Evolutionary conservation across 78 protist species (phyloP).

Genomic region (slime mould (Dictyostelium discoideum)): DNA sequence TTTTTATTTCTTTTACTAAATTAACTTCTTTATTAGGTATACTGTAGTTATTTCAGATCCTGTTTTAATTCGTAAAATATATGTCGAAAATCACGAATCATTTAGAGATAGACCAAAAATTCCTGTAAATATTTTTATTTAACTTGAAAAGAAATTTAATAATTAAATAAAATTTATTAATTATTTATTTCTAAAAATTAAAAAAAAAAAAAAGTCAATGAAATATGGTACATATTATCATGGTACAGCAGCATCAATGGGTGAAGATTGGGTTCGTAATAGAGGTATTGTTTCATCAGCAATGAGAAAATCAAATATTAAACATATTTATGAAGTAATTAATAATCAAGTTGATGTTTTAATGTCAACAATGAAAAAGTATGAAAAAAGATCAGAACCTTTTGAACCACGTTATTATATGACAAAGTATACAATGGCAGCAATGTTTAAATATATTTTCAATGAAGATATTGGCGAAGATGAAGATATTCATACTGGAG

Average conservation of each 20-base stretch:
- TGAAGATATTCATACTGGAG: background rate
- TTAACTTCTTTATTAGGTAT: background rate
- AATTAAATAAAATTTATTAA: too few species aligned
- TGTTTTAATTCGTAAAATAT: constrained; percentile 3
- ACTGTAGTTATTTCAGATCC: constrained; percentile 30
- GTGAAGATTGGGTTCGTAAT: background rate
- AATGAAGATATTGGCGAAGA: background rate
- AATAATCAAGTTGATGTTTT: background rate
- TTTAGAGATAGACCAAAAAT: constrained; percentile 25
- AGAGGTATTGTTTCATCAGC: constrained; percentile 1
- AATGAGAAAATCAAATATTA: constrained; percentile 24
- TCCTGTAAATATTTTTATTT: background rate
- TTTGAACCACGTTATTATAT: background rate
- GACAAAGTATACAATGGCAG: background rate
- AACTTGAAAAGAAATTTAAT: too few species aligned
- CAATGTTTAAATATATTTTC: constrained; percentile 15
- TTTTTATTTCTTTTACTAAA: too few species aligned
- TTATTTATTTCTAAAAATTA: background rate
- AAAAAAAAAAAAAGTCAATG: background rate
- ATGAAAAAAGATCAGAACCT: background rate
- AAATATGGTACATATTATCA: constrained; percentile 4
- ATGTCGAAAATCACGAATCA: constrained; percentile 8
- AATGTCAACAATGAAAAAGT: background rate
- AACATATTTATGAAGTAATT: background rate
- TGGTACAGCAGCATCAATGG: background rate